Evolutionary conservation across 768 basidiomycete genomes (phyloP), one percentile per base, ranked within the genome.

Genomic region (Suillus occidentalis): DNA sequence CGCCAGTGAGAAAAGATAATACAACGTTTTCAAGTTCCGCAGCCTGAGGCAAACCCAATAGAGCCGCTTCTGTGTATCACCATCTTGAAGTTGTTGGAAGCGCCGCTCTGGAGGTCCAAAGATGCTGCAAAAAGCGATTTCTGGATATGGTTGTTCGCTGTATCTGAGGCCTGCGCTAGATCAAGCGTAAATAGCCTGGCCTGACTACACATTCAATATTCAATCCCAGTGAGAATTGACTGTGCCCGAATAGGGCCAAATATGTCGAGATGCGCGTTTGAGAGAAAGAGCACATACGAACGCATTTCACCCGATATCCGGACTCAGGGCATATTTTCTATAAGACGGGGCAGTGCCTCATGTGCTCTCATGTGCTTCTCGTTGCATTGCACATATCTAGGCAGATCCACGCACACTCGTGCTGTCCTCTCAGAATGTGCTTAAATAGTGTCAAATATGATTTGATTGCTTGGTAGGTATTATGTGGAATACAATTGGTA

Each of bases 1-100:
- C 65, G 72, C 61, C 66, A 40, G 37, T 59, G 8, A 42, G 20
- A 3, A 39, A 22, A 31, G 56, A 39, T 39, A 7, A 34, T 45
- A 12, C 2, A 50, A 50, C 2, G 13, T 50, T 14, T 52, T 28
- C 28, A 28, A 28, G 28, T 28, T 28, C 25, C 22, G 13, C 12
- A 22, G n/a, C n/a, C n/a, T n/a, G n/a, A n/a, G 45, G 47, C n/a
- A 49, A 49, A 49, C 10, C 47, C 47, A 47, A 47, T 47, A 16
- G 12, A 39, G 10, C 9, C 12, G 2, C 37, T 39, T 42, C 6
- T 22, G 12, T 50, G 14, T 16, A 28, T 20, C 34, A n/a, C 7
- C 7, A 52, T 9, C 25, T 49, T 25, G 7, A 42, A 43, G 43
- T 52, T 52, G 16, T 28, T 9, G 8, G 50, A 34, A 31, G 4